Evolutionary conservation across 2,329 filamentous ascomycete genomes (phyloP), one percentile per base, ranked within the genome.

Genomic region (Colletotrichum eleusines): DNA sequence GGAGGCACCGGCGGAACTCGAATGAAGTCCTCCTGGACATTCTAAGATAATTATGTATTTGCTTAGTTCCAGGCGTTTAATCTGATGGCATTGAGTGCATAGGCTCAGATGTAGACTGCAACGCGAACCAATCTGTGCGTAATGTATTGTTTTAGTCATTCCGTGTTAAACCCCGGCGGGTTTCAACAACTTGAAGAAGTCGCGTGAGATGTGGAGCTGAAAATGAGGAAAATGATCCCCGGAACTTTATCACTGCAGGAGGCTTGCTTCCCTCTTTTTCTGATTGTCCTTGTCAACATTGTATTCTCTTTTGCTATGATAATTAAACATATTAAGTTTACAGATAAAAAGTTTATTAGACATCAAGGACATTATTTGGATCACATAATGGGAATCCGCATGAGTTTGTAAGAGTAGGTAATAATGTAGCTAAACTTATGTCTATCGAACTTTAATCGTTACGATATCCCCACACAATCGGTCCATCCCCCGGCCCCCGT

Each of bases 371-470:
- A 3, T 44, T 7, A n/a, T 2, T 7, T 20, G 3, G 6, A n/a
- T 4, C 1, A 4, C 5, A 5, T 44, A n/a, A 2, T 9, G 18
- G 20, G 18, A n/a, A 0, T 2, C 9, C 4, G n/a, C 11, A 1
- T n/a, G 7, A 9, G 42, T 44, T 44, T n/a, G 9, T n/a, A 44
- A 20, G 9, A n/a, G n/a, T n/a, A n/a, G n/a, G 18, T 9, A 44
- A n/a, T n/a, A 9, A 9, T 16, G 9, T 38, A n/a, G n/a, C 1
- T n/a, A 44, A 44, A 3, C 42, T 44, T 44, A 1, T n/a, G 8
- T 20, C 18, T n/a, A 44, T 20, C 2, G 20, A 44, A 42, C 40
- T 6, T 42, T n/a, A n/a, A n/a, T 16, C 16, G 14, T 16, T 44
- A 44, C 1, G 2, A n/a, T n/a, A n/a, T n/a, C n/a, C n/a, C n/a